Evolutionary conservation across 441 rosid species (phyloP), one percentile per base, ranked within the genome.

Genomic region (Bocquillonia castaneifolia): DNA sequence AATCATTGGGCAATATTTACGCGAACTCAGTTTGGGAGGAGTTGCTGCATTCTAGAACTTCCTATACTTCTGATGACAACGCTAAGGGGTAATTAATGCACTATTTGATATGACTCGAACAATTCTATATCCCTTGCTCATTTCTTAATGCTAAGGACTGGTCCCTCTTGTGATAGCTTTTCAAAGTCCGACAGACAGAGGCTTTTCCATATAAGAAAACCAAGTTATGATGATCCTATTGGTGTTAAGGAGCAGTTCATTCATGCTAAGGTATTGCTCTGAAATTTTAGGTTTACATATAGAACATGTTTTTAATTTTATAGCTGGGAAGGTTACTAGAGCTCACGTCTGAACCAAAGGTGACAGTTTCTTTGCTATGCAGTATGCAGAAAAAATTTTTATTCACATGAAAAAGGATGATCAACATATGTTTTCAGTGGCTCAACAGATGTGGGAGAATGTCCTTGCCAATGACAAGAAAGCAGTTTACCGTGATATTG

Each of bases 21-120:
- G 91, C 89, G 40, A 93, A 93, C 78, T 82, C 91, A 18, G 72
- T 93, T 66, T 90, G 96, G 98, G 98, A 93, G 82, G 97, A 87
- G 74, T 65, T 82, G 74, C 64, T 87, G 81, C 83, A 81, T 61
- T 70, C 86, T 32, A 83, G 84, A 75, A 76, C 57, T 76, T 76
- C 81, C 65, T 72, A 74, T 68, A 73, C 79, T 55, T 68, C 64
- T 63, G 88, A 81, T 61, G 78, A 81, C 26, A 66, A 68, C 52
- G 64, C 84, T 18, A 69, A 73, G 13, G 81, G 87, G 99, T 92
- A 85, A 78, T 79, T 72, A 32, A 68, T 67, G 57, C 57, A 32
- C 58, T 10, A 59, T 45, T 66, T 72, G 66, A 68, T 63, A 51
- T 65, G 50, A 60, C 64, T 54, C 63, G 53, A 59, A 55, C 29